phyloP scores from a whole-genome alignment of 2,329 filamentous ascomycete species.

The Arachnomyces sp. region DNA sequence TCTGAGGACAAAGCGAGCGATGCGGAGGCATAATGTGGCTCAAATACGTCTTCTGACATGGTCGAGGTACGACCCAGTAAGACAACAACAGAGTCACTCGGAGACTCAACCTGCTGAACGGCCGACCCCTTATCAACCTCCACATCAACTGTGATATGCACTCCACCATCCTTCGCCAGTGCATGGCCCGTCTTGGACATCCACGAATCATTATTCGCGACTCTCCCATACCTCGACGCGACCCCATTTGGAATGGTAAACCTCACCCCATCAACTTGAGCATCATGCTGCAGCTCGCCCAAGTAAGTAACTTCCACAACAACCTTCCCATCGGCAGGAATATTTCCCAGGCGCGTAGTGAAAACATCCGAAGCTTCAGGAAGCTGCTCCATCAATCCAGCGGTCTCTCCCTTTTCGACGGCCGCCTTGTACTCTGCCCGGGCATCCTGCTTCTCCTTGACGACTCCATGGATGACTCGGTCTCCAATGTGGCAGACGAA shows the following conservation, averaged over 20 bases:
- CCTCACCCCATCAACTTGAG: constrained; percentile 58
- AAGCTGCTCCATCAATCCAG: constrained; percentile 59
- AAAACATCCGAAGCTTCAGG: constrained; percentile 58
- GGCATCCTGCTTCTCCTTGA: constrained; percentile 60
- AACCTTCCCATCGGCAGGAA: constrained; percentile 52
- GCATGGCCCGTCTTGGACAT: constrained; percentile 12
- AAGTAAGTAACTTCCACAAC: constrained; percentile 59
- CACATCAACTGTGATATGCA: constrained; percentile 54
- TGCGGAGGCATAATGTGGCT: constrained; percentile 55
- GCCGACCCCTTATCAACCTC: constrained; percentile 49
- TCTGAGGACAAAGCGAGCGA: constrained; percentile 44
- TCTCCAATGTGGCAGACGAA: constrained; percentile 59
- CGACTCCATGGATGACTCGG: constrained; percentile 50
- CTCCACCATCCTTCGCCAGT: constrained; percentile 27
- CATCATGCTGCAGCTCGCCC: constrained; percentile 65
- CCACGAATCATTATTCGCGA: constrained; percentile 4
- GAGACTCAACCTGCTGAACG: constrained; percentile 56
- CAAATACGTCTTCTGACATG: constrained; percentile 40
- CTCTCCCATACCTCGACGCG: constrained; percentile 56
- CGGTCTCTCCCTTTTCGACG: constrained; percentile 50
- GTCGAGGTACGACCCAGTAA: constrained; percentile 54
- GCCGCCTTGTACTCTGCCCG: constrained; percentile 54
- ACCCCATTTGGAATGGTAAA: constrained; percentile 63
- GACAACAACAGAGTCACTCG: constrained; percentile 62
- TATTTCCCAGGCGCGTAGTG: constrained; percentile 59